These are phyloP conservation scores for Rhodocollybia butyracea DNA, from an alignment of 768 basidiomycete species.

Conservation along the genomic window DNA sequence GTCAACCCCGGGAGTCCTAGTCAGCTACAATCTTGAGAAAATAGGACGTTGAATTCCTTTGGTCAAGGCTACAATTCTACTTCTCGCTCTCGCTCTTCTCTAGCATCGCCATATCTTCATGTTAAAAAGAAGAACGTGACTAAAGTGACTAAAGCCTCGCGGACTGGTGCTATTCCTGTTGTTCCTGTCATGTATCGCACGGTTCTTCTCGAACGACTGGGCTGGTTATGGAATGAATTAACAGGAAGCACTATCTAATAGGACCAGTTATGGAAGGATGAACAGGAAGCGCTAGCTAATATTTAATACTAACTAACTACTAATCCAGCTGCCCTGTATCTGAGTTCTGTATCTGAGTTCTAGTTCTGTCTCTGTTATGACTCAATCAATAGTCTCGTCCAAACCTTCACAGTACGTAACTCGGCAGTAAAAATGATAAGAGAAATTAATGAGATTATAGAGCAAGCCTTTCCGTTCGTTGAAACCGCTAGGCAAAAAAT, in stretches of 20 bases:
- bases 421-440: no score
- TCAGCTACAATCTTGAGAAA: background rate
- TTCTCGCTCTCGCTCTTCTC: conserved; percentile 1
- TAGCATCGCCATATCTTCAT: background rate
- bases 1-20: background rate
- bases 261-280: no score
- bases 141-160: background rate
- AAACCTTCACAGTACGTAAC: no score
- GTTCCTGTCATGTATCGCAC: conserved; percentile 22
- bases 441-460: no score
- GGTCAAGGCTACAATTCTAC: background rate
- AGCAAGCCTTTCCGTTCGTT: no score
- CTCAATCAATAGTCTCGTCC: no score
- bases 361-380: no score
- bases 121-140: background rate
- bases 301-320: no score
- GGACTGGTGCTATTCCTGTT: background rate
- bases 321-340: background rate
- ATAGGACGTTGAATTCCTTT: background rate
- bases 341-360: no score
- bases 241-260: background rate
- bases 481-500: no score
- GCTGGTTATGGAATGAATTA: conserved; percentile 11
- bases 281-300: no score
- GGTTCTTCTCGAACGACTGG: conserved; percentile 23